These are phyloP conservation scores for Cladosporium sp. DNA, from an alignment of 2,329 filamentous ascomycete species.

Conservation along the genomic window DNA sequence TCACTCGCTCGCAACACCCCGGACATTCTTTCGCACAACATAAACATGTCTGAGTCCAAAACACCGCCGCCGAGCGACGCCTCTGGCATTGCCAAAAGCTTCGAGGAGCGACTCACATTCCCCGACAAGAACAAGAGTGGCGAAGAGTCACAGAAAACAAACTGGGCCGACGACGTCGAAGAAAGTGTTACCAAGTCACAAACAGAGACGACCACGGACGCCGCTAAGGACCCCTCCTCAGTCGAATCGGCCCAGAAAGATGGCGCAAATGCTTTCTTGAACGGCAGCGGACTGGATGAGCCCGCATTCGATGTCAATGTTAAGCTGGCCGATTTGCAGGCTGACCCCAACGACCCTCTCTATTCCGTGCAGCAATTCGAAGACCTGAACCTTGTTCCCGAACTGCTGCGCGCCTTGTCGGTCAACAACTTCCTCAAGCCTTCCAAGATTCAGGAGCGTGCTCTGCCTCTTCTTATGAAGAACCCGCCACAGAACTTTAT, in stretches of 20 bases:
- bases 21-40: neutral
- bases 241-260: constrained; percentile 35
- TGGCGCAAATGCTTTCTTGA: constrained; percentile 40
- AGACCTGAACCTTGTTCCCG: constrained; percentile 62
- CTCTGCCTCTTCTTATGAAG: constrained; percentile 79
- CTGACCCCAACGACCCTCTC: constrained; percentile 79
- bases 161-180: constrained; percentile 8
- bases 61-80: constrained; percentile 12
- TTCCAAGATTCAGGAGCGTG: constrained; percentile 96
- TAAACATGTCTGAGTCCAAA: constrained; percentile 10
- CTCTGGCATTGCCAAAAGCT: constrained; percentile 20
- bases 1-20: neutral
- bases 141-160: constrained; percentile 16
- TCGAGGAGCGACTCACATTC: constrained; percentile 27
- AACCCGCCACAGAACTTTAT: constrained; percentile 93
- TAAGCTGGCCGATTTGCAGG: constrained; percentile 83
- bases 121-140: constrained; percentile 12
- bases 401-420: constrained; percentile 72
- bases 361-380: constrained; percentile 81
- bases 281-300: constrained; percentile 54
- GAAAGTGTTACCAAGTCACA: constrained; percentile 6
- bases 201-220: neutral
- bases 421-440: constrained; percentile 88
- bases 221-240: constrained; percentile 4
- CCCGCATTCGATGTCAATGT: constrained; percentile 86